Base-by-base conservation (phyloP, 352 stramenopile species). In the Globisporangium sylvaticum region DNA sequence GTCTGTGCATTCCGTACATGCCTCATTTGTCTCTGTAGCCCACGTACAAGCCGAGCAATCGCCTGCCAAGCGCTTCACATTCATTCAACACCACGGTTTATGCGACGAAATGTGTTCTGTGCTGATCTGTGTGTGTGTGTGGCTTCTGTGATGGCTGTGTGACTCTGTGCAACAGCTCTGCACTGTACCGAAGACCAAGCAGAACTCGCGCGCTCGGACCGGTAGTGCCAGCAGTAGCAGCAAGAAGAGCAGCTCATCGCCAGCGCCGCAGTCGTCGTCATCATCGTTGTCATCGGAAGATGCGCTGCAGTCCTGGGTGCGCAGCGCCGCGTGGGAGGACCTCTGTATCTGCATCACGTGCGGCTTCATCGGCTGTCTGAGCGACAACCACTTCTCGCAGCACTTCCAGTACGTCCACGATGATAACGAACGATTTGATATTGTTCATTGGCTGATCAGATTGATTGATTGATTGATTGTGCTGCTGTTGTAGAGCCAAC, bases 341-440 rank as follows among this genome's bases (percentile, higher is more conserved):
- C 67, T 89, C 34, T 69, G 81, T 32, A 48, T 90, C 3, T 91
- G 83, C 58, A 71, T 91, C 14, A 83, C 67, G 24, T 91, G 83
- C 60, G 83, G 74, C 53, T 86, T 86, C 65, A 69, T 91, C 18
- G 83, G 74, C 34, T 91, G 83, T 60, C 68, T 87, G 22, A 74
- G 74, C 55, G 59, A 68, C 12, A 79, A 78, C 39, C 83, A 91
- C 70, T 84, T 86, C 58, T 69, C 70, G 44, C 71, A 74, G 46
- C 83, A 91, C 62, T 61, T 84, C 18, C 72, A 84, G 73, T 84
- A 75, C 48, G 65, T 65, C 52, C 4, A 20, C 14, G 25, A 2
- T 46, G 2, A 20, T 55, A 29, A 15, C 37, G 22, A n/a, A 39
- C 12, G 1, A 18, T 46, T 46, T 46, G 14, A 8, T 46, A n/a